phyloP scores from a whole-genome alignment of 805 yeast genomes.

The Priceomyces medius region DNA sequence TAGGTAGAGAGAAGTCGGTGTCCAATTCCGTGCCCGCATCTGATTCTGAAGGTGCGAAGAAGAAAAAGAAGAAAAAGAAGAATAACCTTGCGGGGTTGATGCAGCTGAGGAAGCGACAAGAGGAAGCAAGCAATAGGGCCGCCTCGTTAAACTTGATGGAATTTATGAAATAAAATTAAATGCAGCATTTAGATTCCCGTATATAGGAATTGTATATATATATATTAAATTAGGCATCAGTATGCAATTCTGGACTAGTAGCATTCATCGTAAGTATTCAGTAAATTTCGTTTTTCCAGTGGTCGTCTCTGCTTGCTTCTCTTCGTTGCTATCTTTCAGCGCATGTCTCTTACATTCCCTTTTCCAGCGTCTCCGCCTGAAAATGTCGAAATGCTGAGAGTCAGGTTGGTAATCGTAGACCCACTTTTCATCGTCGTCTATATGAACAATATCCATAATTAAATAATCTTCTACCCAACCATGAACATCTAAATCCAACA shows the following conservation, averaged over 20 bases:
- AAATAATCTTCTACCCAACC: conserved; percentile 60
- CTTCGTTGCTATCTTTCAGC: conserved; percentile 1
- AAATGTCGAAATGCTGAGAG: conserved; percentile 36
- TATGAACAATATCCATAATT: conserved; percentile 50
- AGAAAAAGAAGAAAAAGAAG: conserved; percentile 48
- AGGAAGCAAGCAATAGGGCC: conserved; percentile 23
- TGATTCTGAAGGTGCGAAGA: conserved; percentile 14
- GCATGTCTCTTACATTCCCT: conserved; percentile 34
- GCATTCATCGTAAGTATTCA: conserved; percentile 5
- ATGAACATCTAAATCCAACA: conserved; percentile 59
- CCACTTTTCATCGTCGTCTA: conserved; percentile 82
- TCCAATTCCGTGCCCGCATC: background rate
- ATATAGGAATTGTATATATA: conserved; percentile 1
- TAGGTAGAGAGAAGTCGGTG: conserved; percentile 2
- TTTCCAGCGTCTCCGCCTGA: conserved; percentile 69
- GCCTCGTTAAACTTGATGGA: conserved; percentile 48
- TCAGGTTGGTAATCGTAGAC: conserved; percentile 59
- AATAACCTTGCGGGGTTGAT: conserved; percentile 43
- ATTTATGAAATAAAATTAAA: conserved; percentile 36
- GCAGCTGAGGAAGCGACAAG: conserved; percentile 37
- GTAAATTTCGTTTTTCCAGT: conserved; percentile 2
- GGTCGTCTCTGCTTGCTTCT: background rate
- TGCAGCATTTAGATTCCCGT: background rate
- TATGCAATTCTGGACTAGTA: background rate
- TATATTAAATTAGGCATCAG: background rate